Evolutionary conservation across 129 eudicot species (phyloP), one percentile per base, ranked within the genome.

Genomic region (Apium graveolens): DNA sequence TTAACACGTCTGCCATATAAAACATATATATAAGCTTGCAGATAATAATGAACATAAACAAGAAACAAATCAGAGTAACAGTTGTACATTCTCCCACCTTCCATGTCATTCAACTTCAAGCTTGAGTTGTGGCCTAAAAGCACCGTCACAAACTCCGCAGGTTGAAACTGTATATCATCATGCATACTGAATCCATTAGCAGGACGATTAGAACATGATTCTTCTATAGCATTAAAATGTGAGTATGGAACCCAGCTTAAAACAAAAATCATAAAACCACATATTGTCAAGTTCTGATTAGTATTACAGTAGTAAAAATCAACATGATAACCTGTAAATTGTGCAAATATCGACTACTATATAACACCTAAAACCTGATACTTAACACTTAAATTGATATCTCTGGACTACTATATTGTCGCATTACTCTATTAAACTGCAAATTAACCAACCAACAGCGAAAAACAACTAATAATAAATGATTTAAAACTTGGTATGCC

Each of bases 241-340:
- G 98, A 93, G 80, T 93, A 93, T 11, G 96, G 88, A 60, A 92
- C 92, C 94, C 92, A 91, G 60, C 97, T 97, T 93, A 71, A 79
- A 51, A 31, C 69, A 62, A 26, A 10, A n/a, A n/a, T n/a, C n/a
- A n/a, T n/a, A n/a, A n/a, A n/a, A n/a, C n/a, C n/a, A n/a, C n/a
- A n/a, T n/a, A n/a, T n/a, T n/a, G 39, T 62, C 17, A 10, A 26
- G 6, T 29, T 66, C 72, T 27, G 41, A 16, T 31, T 32, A 24
- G 24, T 31, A 12, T n/a, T 66, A 21, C 39, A 31, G 38, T 60
- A 26, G 68, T 26, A 29, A 39, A 29, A 66, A 60, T 26, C 16
- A 60, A 60, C 17, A 60, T n/a, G 32, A 31, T 66, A 32, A 31
- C 72, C 39, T 31, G 72, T 10, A 5, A 66, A 66, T 31, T 65